Conservation (phyloP, 116 monocot genomes). For the Phalaenopsis hybrid region DNA sequence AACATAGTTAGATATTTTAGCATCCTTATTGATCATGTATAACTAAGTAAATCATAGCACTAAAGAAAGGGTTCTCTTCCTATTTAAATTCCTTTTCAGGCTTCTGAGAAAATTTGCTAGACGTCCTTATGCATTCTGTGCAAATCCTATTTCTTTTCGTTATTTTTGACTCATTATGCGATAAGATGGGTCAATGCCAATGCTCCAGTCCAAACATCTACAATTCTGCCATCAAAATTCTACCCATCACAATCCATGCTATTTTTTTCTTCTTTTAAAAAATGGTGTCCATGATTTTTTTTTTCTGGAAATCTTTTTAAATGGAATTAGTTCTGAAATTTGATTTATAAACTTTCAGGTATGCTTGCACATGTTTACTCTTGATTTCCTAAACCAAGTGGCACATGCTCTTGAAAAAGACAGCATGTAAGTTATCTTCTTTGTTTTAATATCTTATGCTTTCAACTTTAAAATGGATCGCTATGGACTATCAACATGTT, state of each 20-base stretch:
- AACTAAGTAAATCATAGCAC: background rate
- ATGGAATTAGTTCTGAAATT: background rate
- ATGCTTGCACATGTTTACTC: constrained; percentile 92
- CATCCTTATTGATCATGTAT: background rate
- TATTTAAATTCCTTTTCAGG: background rate
- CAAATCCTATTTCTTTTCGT: too few species aligned
- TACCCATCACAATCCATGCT: background rate
- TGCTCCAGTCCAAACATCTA: background rate
- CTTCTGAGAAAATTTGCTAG: background rate
- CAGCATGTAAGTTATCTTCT: constrained; percentile 68
- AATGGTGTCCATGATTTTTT: background rate
- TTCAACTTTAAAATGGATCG: background rate
- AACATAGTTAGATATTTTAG: background rate
- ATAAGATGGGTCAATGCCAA: background rate
- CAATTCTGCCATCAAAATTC: background rate
- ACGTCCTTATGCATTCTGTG: too few species aligned
- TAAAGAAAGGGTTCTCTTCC: too few species aligned
- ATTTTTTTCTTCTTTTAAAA: background rate
- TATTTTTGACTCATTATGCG: background rate
- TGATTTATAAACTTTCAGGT: constrained; percentile 32
- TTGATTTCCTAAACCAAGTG: constrained; percentile 96
- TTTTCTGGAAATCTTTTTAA: background rate
- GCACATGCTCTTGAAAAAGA: constrained; percentile 94
- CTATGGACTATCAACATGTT: background rate
- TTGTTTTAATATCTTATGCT: background rate